Percentiles rank a stretch among this genome's conserved stretches.
phyloP scores from a whole-genome alignment of 306 rosid genomes.

The Arachis hypogaea region DNA sequence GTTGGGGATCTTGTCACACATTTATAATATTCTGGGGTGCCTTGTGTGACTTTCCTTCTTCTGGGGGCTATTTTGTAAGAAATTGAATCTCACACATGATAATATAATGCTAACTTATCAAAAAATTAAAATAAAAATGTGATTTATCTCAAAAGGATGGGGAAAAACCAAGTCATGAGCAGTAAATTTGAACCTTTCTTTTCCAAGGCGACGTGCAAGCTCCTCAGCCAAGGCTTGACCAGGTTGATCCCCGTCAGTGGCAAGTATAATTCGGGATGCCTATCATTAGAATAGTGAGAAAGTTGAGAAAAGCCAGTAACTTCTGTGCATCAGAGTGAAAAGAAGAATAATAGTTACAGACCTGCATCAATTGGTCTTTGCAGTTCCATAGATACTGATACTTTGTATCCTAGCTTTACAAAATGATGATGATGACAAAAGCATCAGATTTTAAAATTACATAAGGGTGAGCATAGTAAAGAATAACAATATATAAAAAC shows the following conservation, averaged over 20 bases:
- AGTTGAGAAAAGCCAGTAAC: slow-evolving; percentile 15
- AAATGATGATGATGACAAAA: slow-evolving; percentile 53
- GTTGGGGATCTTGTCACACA: no score
- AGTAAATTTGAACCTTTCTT: slow-evolving; percentile 66
- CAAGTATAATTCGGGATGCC: slow-evolving; percentile 91
- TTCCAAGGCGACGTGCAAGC: slow-evolving; percentile 97
- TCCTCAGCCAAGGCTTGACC: slow-evolving; percentile 99
- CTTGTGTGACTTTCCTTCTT: no score
- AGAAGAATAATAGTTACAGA: slow-evolving; percentile 38
- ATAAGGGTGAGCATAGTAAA: slow-evolving; percentile 17
- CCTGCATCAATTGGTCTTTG: slow-evolving; percentile 76
- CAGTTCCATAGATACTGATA: slow-evolving; percentile 97
- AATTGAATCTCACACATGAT: no score
- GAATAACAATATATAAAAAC: slow-evolving; percentile 3
- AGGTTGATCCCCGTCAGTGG: slow-evolving; percentile 94
- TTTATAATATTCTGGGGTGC: no score
- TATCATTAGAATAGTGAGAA: slow-evolving; percentile 42
- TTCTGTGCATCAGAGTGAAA: slow-evolving; percentile 30
- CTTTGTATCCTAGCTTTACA: slow-evolving; percentile 90
- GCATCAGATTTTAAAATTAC: slow-evolving; percentile 52
- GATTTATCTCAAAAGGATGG: no score
- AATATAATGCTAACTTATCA: background rate
- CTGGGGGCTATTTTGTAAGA: no score
- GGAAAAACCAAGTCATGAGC: slow-evolving; percentile 16
- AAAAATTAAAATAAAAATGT: no score